Evolutionary conservation across 1,284 basidiomycete genomes (phyloP).

Genomic region (Sporisorium graminicola): DNA sequence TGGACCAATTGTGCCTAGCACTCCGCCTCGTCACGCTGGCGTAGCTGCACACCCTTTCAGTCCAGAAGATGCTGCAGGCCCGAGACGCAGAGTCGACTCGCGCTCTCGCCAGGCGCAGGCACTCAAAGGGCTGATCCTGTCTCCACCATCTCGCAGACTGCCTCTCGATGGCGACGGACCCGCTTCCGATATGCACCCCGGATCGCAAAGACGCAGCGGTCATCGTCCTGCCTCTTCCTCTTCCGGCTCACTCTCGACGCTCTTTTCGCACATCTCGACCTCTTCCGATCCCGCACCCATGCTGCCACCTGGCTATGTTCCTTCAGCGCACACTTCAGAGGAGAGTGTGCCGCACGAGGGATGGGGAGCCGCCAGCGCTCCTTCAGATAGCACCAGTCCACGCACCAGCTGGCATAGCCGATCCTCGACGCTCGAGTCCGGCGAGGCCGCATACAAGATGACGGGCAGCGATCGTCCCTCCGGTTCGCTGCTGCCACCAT

Average conservation of each 20-base stretch:
- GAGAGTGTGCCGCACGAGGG: slow-evolving; percentile 39
- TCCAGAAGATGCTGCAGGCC: slow-evolving; percentile 28
- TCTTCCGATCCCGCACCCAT: slow-evolving; percentile 47
- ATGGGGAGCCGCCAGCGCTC: slow-evolving; percentile 43
- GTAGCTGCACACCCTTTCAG: slow-evolving; percentile 36
- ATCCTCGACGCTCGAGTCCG: slow-evolving; percentile 55
- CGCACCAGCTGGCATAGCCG: slow-evolving; percentile 59
- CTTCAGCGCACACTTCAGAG: slow-evolving; percentile 37
- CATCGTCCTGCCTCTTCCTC: slow-evolving; percentile 49
- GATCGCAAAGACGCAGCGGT: slow-evolving; percentile 28
- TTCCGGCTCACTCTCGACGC: slow-evolving; percentile 44
- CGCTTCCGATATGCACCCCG: slow-evolving; percentile 25
- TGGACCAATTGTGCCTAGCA: slow-evolving; percentile 32
- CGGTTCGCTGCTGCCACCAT: slow-evolving; percentile 36
- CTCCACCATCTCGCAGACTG: slow-evolving; percentile 40
- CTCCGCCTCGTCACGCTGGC: slow-evolving; percentile 39
- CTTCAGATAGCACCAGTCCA: slow-evolving; percentile 42
- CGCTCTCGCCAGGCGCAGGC: slow-evolving; percentile 49
- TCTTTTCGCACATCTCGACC: slow-evolving; percentile 52
- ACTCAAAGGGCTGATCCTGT: slow-evolving; percentile 47
- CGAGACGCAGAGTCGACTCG: slow-evolving; percentile 43
- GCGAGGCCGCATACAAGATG: slow-evolving; percentile 52
- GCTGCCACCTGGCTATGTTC: slow-evolving; percentile 37
- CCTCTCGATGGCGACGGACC: slow-evolving; percentile 44
- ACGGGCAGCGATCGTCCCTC: slow-evolving; percentile 23